These are phyloP conservation scores for Trichoderma aggressivum DNA, from an alignment of 2,329 filamentous ascomycete genomes.

Conservation along the genomic window DNA sequence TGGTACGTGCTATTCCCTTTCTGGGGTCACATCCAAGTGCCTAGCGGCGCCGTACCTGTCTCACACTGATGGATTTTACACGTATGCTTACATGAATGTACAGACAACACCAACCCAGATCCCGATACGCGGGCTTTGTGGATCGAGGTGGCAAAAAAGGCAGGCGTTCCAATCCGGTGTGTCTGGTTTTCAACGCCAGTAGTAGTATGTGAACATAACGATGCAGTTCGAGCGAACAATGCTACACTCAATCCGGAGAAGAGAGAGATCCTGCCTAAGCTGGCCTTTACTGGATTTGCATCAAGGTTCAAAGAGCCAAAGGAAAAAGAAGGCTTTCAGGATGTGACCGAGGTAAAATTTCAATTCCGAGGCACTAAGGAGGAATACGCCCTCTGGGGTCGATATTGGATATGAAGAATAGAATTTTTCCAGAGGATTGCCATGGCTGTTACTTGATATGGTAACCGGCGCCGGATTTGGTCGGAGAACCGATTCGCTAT, in stretches of 20 bases:
- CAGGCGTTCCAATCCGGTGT: conserved; percentile 74
- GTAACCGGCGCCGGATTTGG: not conserved
- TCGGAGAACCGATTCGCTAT: not conserved
- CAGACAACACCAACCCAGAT: conserved; percentile 96
- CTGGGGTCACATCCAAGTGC: not conserved
- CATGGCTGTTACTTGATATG: not conserved
- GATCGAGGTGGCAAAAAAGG: conserved; percentile 68
- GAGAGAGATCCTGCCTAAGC: conserved; percentile 66
- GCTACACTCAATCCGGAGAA: conserved; percentile 77
- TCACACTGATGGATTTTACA: not conserved
- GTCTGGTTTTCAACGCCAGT: conserved; percentile 75
- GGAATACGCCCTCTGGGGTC: conserved; percentile 68
- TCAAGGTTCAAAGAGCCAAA: conserved; percentile 71
- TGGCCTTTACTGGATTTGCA: conserved; percentile 76
- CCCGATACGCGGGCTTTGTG: conserved; percentile 72
- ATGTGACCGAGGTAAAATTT: conserved; percentile 75
- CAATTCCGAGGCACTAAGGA: conserved; percentile 66
- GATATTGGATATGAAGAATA: conserved; percentile 64
- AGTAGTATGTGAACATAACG: conserved; percentile 78
- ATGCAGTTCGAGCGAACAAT: conserved; percentile 72
- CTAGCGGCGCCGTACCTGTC: not conserved
- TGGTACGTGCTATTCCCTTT: conserved; percentile 52
- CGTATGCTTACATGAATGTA: not conserved
- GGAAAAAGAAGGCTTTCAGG: conserved; percentile 75
- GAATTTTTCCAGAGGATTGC: not conserved